phyloP scores from a whole-genome alignment of 192 early-diverging fungal species.

The Coemansia sp. region DNA sequence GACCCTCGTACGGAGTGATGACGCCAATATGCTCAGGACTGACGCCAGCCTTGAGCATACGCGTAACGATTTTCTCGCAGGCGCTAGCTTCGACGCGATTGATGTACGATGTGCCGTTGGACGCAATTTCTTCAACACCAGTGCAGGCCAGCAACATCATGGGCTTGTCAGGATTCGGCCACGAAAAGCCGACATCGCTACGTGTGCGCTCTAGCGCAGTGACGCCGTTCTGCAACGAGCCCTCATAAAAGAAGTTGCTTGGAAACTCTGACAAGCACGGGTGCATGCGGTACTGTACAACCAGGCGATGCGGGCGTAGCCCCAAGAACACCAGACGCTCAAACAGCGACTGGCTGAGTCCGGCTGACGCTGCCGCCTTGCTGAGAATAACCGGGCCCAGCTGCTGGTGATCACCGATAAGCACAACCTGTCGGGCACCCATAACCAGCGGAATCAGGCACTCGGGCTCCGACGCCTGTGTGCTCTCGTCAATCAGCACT shows the following conservation, averaged over 20 bases:
- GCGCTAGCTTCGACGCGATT: constrained; percentile 97
- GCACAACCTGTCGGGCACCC: constrained; percentile 92
- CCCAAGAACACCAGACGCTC: constrained; percentile 93
- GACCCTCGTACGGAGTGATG: constrained; percentile 98
- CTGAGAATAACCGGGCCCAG: constrained; percentile 97
- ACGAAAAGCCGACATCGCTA: constrained; percentile 89
- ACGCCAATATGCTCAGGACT: constrained; percentile 91
- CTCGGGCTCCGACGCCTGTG: constrained; percentile 95
- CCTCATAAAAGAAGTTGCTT: constrained; percentile 99
- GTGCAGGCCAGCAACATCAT: constrained; percentile 94
- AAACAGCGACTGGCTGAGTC: constrained; percentile 93
- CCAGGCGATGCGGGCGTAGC: constrained; percentile 88
- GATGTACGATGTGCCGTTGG: constrained; percentile 96
- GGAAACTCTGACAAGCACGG: constrained; percentile 98
- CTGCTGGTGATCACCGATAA: constrained; percentile 99
- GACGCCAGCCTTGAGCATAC: constrained; percentile 85
- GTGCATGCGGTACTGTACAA: constrained; percentile 99
- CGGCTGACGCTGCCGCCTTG: constrained; percentile 93
- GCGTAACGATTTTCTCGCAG: constrained; percentile 95
- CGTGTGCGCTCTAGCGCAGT: constrained; percentile 87
- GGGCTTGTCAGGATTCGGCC: constrained; percentile 90
- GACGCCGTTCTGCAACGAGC: constrained; percentile 95
- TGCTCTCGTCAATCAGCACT: constrained; percentile 96
- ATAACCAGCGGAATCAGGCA: constrained; percentile 97
- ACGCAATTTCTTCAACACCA: constrained; percentile 95